Evolutionary conservation across 495 filamentous ascomycete genomes (phyloP).

Genomic region (Hypoxylon perforatum): DNA sequence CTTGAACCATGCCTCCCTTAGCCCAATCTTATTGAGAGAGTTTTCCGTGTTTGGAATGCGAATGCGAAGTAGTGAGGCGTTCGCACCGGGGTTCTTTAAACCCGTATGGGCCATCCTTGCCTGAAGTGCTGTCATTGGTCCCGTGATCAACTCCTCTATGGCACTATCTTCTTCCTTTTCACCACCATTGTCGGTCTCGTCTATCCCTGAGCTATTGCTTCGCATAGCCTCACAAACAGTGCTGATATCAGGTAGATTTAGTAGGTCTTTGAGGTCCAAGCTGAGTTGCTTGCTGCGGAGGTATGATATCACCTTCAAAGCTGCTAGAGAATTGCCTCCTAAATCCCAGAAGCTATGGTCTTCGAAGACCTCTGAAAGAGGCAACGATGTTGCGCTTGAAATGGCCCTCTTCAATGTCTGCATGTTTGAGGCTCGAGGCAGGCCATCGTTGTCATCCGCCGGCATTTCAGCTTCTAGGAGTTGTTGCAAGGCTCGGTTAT

Average conservation of each 20-base stretch:
- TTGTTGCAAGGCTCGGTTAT: conserved; percentile 6
- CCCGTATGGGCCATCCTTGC: neutral
- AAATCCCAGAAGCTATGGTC: neutral
- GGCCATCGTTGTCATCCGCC: neutral
- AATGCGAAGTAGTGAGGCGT: neutral
- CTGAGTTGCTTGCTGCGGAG: conserved; percentile 5
- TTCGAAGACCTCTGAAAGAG: conserved; percentile 2
- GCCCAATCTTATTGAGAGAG: neutral
- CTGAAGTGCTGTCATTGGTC: conserved; percentile 7
- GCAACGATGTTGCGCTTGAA: neutral
- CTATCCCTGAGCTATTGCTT: neutral
- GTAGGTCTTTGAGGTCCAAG: neutral
- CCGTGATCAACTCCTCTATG: neutral
- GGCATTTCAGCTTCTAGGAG: conserved; percentile 1
- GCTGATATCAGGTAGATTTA: neutral
- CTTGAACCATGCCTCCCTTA: conserved; percentile 3
- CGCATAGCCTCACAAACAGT: conserved; percentile 1
- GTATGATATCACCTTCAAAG: conserved; percentile 6
- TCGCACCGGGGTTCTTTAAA: conserved; percentile 6
- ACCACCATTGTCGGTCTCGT: neutral
- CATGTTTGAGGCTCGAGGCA: neutral
- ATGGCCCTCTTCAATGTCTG: conserved; percentile 2
- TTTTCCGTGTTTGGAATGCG: neutral
- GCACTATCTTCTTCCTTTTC: neutral
- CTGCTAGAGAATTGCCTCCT: conserved; percentile 12